These are phyloP conservation scores for Pseudogymnoascus sp. DNA, from an alignment of 2,329 filamentous ascomycete genomes.

Conservation along the genomic window DNA sequence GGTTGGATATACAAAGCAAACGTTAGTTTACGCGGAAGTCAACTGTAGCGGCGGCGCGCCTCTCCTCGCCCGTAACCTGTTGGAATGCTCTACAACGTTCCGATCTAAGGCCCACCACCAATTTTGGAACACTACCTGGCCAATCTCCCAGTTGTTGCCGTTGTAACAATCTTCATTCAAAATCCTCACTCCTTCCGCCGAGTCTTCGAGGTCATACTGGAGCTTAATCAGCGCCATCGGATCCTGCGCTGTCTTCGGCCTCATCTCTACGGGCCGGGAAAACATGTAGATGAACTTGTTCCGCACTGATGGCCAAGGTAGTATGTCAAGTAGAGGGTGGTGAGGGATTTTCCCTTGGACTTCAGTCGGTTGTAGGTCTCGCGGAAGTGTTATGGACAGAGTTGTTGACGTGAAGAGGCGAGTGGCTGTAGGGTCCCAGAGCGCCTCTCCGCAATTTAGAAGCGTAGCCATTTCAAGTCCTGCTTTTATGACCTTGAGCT, in stretches of 20 bases:
- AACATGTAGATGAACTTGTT: slow-evolving; percentile 16
- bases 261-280: slow-evolving; percentile 13
- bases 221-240: slow-evolving; percentile 13
- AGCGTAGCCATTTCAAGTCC: slow-evolving; percentile 10
- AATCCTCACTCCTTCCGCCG: slow-evolving; percentile 15
- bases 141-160: slow-evolving; percentile 14
- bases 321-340: slow-evolving; percentile 13
- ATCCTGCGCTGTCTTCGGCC: slow-evolving; percentile 12
- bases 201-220: slow-evolving; percentile 14
- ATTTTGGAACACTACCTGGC: slow-evolving; percentile 14
- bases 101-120: slow-evolving; percentile 17
- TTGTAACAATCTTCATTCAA: slow-evolving; percentile 10
- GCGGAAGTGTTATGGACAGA: slow-evolving; percentile 10
- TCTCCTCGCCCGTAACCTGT: slow-evolving; percentile 11
- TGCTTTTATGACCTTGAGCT: slow-evolving; percentile 9
- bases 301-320: slow-evolving; percentile 16
- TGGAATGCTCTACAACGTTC: slow-evolving; percentile 13
- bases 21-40: background rate
- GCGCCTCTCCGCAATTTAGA: slow-evolving; percentile 11
- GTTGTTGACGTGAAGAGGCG: slow-evolving; percentile 11
- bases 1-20: background rate
- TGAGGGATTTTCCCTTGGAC: slow-evolving; percentile 14
- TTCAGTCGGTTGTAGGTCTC: slow-evolving; percentile 13
- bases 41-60: slow-evolving; percentile 8
- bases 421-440: slow-evolving; percentile 12